Evolutionary conservation across 352 stramenopile species (phyloP).

Genomic region (Phytopythium aichiense): DNA sequence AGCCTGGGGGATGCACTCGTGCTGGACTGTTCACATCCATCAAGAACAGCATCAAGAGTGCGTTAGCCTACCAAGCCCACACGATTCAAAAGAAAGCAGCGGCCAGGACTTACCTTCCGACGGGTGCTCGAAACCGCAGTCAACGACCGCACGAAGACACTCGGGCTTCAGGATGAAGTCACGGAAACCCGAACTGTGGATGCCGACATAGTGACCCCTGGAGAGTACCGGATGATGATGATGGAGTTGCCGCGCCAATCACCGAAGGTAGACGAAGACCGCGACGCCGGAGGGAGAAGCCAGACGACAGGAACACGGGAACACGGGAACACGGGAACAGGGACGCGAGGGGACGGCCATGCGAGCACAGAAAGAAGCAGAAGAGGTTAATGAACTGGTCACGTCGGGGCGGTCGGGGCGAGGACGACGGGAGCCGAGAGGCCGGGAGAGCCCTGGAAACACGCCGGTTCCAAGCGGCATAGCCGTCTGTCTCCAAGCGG

Average conservation of each 20-base stretch:
- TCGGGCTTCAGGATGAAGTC: constrained; percentile 99
- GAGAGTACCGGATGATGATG: constrained; percentile 8
- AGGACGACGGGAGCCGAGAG: constrained; percentile 4
- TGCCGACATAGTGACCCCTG: constrained; percentile 99
- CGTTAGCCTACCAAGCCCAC: not conserved
- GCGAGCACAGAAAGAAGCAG: constrained; percentile 71
- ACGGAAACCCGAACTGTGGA: constrained; percentile 99
- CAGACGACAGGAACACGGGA: not conserved
- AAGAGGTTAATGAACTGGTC: constrained; percentile 74
- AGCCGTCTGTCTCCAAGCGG: not conserved
- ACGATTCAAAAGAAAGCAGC: not conserved
- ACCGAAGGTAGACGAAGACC: constrained; percentile 14
- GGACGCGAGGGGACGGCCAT: constrained; percentile 7
- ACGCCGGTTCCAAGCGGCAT: not conserved
- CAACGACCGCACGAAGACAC: constrained; percentile 97
- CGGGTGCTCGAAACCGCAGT: constrained; percentile 99
- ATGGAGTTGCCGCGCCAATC: not conserved
- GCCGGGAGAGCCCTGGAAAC: not conserved
- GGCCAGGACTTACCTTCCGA: constrained; percentile 89
- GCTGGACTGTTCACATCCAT: constrained; percentile 82
- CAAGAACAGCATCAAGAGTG: not conserved
- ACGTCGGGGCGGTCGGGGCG: constrained; percentile 5
- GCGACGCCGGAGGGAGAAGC: constrained; percentile 1
- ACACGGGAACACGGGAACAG: not conserved
- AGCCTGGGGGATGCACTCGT: constrained; percentile 99